phyloP scores from a whole-genome alignment of 768 basidiomycete genomes.

The Trametes cingulata region DNA sequence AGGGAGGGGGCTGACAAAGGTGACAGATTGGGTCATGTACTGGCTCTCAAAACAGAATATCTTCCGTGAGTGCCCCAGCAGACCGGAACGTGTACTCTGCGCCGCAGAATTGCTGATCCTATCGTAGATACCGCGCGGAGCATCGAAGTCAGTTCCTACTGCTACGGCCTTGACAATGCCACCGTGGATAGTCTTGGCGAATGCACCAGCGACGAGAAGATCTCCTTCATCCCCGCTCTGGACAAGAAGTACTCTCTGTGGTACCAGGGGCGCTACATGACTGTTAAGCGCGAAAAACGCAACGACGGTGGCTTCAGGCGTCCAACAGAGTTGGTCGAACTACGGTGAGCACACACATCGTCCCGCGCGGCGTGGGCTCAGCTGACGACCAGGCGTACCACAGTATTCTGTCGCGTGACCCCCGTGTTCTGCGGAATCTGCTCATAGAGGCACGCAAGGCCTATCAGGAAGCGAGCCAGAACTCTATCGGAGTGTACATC shows the following conservation, averaged over 20 bases:
- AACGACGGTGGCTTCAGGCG: conserved; percentile 36
- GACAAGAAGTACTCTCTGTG: conserved; percentile 44
- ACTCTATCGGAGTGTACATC: conserved; percentile 54
- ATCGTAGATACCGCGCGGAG: conserved; percentile 26
- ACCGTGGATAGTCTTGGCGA: not conserved
- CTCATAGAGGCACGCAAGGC: conserved; percentile 53
- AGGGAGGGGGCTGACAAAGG: not conserved
- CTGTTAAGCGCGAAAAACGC: conserved; percentile 36
- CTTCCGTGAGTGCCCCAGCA: conserved; percentile 15
- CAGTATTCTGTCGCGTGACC: conserved; percentile 53
- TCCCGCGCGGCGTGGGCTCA: not conserved
- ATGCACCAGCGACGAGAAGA: conserved; percentile 3
- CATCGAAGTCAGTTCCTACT: conserved; percentile 26
- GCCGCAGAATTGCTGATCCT: not conserved
- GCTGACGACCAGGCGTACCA: not conserved
- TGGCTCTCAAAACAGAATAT: conserved; percentile 58
- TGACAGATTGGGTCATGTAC: conserved; percentile 65
- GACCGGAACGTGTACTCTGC: no score
- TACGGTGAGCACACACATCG: conserved; percentile 39
- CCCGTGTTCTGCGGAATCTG: conserved; percentile 49
- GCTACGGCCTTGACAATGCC: conserved; percentile 6
- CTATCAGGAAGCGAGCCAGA: conserved; percentile 53
- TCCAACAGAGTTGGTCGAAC: conserved; percentile 40
- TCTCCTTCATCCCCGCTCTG: conserved; percentile 45
- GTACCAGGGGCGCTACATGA: conserved; percentile 42